Evolutionary conservation across 2,329 filamentous ascomycete genomes (phyloP).

Genomic region (Coniochaeta sp.): DNA sequence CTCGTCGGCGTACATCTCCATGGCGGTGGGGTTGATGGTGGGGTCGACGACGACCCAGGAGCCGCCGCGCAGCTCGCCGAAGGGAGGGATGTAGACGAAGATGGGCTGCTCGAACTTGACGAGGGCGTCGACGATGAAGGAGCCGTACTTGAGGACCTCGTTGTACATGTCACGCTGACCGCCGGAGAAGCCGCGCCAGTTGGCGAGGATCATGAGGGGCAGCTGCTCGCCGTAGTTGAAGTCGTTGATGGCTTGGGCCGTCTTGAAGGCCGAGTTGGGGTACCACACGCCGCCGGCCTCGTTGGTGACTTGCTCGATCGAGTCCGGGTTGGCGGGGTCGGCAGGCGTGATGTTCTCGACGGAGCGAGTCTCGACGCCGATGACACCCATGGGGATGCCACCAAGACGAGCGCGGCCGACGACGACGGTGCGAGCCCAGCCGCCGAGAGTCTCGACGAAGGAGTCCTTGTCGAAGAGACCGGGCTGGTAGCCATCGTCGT

Average conservation of each 20-base stretch:
- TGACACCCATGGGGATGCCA: slow-evolving; percentile 97
- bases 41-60: slow-evolving; percentile 99
- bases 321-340: slow-evolving; percentile 96
- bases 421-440: slow-evolving; percentile 95
- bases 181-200: slow-evolving; percentile 99
- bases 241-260: slow-evolving; percentile 94
- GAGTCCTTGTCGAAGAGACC: slow-evolving; percentile 96
- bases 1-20: slow-evolving; percentile 99
- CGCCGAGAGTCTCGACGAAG: slow-evolving; percentile 92
- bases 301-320: slow-evolving; percentile 87
- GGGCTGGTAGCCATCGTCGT: slow-evolving; percentile 76
- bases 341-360: slow-evolving; percentile 96
- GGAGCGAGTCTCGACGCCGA: slow-evolving; percentile 89
- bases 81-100: slow-evolving; percentile 97
- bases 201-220: slow-evolving; percentile 97
- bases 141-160: slow-evolving; percentile 98
- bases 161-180: slow-evolving; percentile 99
- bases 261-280: slow-evolving; percentile 99
- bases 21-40: slow-evolving; percentile 90
- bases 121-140: slow-evolving; percentile 96
- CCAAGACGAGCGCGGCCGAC: slow-evolving; percentile 93
- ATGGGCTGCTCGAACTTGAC: slow-evolving; percentile 98
- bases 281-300: slow-evolving; percentile 99
- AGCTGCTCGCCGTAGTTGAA: slow-evolving; percentile 99
- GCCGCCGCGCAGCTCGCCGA: slow-evolving; percentile 93